Base-by-base conservation (phyloP, 2,329 filamentous ascomycete genomes). In the Penicillium sp. region DNA sequence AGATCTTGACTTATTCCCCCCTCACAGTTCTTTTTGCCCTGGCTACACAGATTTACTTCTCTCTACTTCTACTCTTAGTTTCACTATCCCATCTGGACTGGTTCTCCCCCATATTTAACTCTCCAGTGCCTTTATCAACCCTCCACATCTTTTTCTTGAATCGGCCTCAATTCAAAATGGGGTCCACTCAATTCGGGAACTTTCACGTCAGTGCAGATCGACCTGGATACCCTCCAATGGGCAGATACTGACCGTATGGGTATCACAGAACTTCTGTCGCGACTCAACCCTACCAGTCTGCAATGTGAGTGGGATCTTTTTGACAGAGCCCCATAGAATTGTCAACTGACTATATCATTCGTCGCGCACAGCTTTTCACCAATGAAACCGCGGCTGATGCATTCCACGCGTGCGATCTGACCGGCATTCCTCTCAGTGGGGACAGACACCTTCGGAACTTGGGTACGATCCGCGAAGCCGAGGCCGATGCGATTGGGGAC, bases 231-330 rank as follows among this genome's bases (percentile, higher is more conserved):
- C 52, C 51, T 53, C 49, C 53, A 38, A 52, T 52, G 43, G 42
- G 46, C 43, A 59, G 41, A 49, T 47, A 56, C 64, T 69, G 61
- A 68, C 61, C 56, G 49, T 58, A 48, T 64, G 64, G 58, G 40
- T 56, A 69, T 69, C 42, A 65, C 64, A 93, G 89, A 78, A 88
- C 71, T 92, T 94, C 73, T 94, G 90, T 81, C 87, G 84, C 72
- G 89, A 92, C 77, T 89, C 89, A 67, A 92, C 89, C 55, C 80
- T 93, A 67, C 89, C 90, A 52, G 80, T 93, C 67, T 94, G 89
- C 81, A 93, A 93, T 82, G 89, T 92, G 82, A 68, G 88, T 83
- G 51, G 57, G 45, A 50, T 26, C n/a, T 3, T 9, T 6, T 33
- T 17, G 22, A 10, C 3, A 11, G 3, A 33, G 19, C 25, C 40